These are phyloP conservation scores for Podospora pseudoanserina DNA, from an alignment of 495 filamentous ascomycete species.

Conservation along the genomic window DNA sequence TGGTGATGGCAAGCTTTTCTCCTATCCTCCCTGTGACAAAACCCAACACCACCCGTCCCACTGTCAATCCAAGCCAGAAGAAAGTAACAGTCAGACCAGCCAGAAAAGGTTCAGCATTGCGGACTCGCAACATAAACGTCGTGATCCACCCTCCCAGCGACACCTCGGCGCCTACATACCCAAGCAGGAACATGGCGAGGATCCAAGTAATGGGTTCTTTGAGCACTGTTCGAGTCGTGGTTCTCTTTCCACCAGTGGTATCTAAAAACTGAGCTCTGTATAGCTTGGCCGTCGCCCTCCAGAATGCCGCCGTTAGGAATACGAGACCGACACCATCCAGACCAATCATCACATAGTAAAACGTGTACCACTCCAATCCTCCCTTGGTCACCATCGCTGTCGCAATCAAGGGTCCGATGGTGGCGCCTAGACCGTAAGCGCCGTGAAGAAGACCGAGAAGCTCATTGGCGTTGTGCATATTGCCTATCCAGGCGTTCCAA, in stretches of 20 bases:
- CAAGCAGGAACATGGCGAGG: slow-evolving; percentile 68
- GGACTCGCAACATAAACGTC: slow-evolving; percentile 75
- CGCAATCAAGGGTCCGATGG: slow-evolving; percentile 70
- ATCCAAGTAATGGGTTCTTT: slow-evolving; percentile 63
- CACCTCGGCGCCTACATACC: slow-evolving; percentile 83
- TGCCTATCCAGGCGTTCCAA: slow-evolving; percentile 81
- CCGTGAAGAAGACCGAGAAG: slow-evolving; percentile 71
- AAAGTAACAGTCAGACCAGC: slow-evolving; percentile 78
- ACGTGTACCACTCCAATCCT: slow-evolving; percentile 57
- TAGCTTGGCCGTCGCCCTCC: slow-evolving; percentile 58
- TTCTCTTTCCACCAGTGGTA: slow-evolving; percentile 26
- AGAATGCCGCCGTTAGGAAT: slow-evolving; percentile 58
- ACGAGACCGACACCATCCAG: slow-evolving; percentile 55
- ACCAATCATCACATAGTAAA: slow-evolving; percentile 65
- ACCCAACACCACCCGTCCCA: slow-evolving; percentile 68
- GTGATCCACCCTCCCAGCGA: slow-evolving; percentile 85
- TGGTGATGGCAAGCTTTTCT: slow-evolving; percentile 61
- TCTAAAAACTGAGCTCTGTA: slow-evolving; percentile 49
- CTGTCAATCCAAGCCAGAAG: slow-evolving; percentile 80
- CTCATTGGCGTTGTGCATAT: slow-evolving; percentile 65
- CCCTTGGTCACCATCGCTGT: slow-evolving; percentile 65
- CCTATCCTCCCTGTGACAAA: slow-evolving; percentile 68
- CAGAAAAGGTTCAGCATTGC: slow-evolving; percentile 62
- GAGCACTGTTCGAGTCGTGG: slow-evolving; percentile 36
- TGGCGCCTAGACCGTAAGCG: slow-evolving; percentile 72